Evolutionary conservation across 2,329 filamentous ascomycete species (phyloP), one percentile per base, ranked within the genome.

Genomic region (Phialophora macrospora): DNA sequence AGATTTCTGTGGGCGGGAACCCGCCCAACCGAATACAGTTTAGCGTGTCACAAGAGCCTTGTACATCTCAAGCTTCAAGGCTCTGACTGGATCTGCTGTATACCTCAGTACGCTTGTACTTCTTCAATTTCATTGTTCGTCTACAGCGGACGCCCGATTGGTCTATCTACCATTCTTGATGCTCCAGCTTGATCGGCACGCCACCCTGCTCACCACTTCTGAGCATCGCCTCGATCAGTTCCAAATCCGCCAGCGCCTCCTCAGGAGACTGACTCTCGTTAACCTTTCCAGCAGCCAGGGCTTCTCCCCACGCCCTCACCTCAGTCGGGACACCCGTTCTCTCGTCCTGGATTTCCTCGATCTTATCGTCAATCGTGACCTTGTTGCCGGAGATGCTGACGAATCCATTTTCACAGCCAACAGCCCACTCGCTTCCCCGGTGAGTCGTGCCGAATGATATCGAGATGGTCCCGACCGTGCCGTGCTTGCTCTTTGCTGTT

Each of bases 401-500:
- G 0, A 77, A 77, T 0, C 85, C 85, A 38, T 80, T 78, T 70
- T 85, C 83, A 48, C 81, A 82, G 2, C 80, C 81, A 66, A 87
- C 77, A 4, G 81, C 77, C 66, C 83, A 85, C 63, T 83, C 77
- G 1, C 74, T 78, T 6, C 81, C 81, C 1, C 74, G 78, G 60
- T 83, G 82, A 1, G 79, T 82, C 0, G 83, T 85, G 0, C 84
- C 85, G 70, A 83, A 86, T 0, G 80, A 83, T 1, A 85, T 73
- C 2, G 76, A 79, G 9, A 87, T 76, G 0, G 81, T 81, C 0
- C 85, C 85, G 0, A 80, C 80, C 2, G 79, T 76, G 2, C 84
- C 84, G 51, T 79, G 79, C 46, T 74, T 76, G 2, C 83, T 79
- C 72, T 79, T 79, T 26, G 82, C 72, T 0, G 80, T 80, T 1